Evolutionary conservation across 768 basidiomycete genomes (phyloP), one percentile per base, ranked within the genome.

Genomic region (Russula olivacea): DNA sequence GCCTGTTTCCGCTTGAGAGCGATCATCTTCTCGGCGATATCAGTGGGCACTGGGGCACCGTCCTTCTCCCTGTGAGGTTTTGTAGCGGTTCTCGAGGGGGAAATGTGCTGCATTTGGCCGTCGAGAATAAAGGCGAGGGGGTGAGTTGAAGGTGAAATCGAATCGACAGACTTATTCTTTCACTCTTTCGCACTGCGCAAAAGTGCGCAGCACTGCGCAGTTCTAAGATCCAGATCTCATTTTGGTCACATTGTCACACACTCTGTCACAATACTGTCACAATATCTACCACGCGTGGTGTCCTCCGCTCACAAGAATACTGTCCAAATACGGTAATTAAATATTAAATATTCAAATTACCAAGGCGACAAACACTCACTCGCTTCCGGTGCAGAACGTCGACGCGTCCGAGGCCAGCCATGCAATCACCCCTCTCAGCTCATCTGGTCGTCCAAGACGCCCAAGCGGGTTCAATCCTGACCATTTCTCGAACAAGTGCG

Each of bases 331-430:
- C 1, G 5, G 38, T 17, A 21, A 30, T 12, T 14, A 43, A 19
- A 23, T 43, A 38, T 38, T 15, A 1, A 32, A 32, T 17, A 59
- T 32, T 19, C 15, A 23, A 25, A 28, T 2, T 49, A 4, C 14
- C 23, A 28, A 48, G 10, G 47, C 4, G n/a, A 49, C 23, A 3
- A 30, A 8, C 8, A 83, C 87, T 58, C 69, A 90, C 88, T 90
- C 88, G 86, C 88, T 89, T 1, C 88, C 88, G 0, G 89, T 91
- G 69, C 87, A 89, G 71, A 86, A 91, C 34, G 81, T 87, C 4
- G 86, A 87, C 52, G 89, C 88, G 61, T 89, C 87, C 66, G 83
- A 84, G 30, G 88, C 84, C 10, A 91, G 74, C 88, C 88, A 91
- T 0, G 81, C 74, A 51, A 83, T 76, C 0, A 88, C 87, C 0